A percentile compares a stretch with the other conserved stretches of the same genome.
Conservation (phyloP, 2,329 filamentous ascomycete species). For the Tetracladium maxilliforme region DNA sequence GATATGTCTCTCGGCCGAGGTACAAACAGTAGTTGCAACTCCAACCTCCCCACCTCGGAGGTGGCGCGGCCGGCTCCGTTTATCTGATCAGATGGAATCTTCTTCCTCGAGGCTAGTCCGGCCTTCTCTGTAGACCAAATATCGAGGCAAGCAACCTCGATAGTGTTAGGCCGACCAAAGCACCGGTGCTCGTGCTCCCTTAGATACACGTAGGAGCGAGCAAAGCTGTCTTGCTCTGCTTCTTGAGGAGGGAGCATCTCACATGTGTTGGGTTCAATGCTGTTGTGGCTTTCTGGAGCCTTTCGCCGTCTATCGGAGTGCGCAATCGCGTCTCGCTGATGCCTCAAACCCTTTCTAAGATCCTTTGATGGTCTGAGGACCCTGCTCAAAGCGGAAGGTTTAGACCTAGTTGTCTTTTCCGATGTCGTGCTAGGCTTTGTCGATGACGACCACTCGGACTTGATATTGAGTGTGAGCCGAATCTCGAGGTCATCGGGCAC, state of each 20-base stretch:
- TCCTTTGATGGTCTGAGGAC: conserved; percentile 94
- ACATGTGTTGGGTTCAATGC: conserved; percentile 58
- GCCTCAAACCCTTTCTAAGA: conserved; percentile 82
- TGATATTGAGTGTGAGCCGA: conserved; percentile 91
- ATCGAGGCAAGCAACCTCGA: conserved; percentile 92
- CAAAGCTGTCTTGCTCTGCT: conserved; percentile 86
- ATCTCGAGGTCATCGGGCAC: conserved; percentile 98
- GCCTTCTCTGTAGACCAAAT: conserved; percentile 92
- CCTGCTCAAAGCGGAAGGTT: conserved; percentile 79
- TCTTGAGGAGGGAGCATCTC: conserved; percentile 78
- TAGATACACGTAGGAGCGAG: conserved; percentile 80
- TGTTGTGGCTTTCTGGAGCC: conserved; percentile 45
- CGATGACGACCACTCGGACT: conserved; percentile 71
- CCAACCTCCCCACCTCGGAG: conserved; percentile 92
- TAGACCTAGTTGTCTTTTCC: too few relatives aligned
- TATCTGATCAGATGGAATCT: conserved; percentile 73
- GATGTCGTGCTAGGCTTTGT: too few relatives aligned
- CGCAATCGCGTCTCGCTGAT: conserved; percentile 71
- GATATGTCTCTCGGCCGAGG: conserved; percentile 75
- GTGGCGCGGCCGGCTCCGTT: conserved; percentile 69
- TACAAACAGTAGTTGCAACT: conserved; percentile 87
- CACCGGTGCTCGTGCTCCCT: conserved; percentile 83
- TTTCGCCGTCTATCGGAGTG: conserved; percentile 48
- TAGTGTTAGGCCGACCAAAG: conserved; percentile 75
- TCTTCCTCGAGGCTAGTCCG: conserved; percentile 67